These are phyloP conservation scores for Saussurea involucrata DNA, from an alignment of 129 eudicot genomes.

Conservation along the genomic window DNA sequence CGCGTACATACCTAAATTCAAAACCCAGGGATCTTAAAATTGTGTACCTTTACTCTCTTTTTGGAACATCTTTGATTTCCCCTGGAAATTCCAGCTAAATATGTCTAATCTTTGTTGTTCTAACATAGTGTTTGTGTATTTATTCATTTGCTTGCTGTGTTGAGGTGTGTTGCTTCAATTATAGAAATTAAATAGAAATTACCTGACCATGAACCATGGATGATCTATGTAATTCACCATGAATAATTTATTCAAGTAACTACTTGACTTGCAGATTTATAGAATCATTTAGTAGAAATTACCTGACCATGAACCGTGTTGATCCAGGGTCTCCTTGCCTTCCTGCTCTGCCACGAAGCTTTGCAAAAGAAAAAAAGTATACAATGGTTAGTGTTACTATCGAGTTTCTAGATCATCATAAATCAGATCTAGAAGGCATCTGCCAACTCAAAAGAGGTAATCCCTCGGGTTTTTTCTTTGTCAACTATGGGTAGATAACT, in stretches of 20 bases:
- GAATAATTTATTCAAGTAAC: not conserved
- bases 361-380: not conserved
- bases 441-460: not conserved
- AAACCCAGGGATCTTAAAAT: no score
- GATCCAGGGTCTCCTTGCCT: conserved; percentile 99
- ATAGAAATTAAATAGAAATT: not conserved
- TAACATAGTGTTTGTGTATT: not conserved
- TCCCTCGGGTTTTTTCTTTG: not conserved
- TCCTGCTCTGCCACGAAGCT: conserved; percentile 99
- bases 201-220: not conserved
- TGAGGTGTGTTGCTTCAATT: no score
- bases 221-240: not conserved
- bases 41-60: no score
- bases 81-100: not conserved
- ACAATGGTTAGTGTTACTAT: not conserved
- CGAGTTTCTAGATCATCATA: not conserved
- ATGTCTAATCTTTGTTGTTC: not conserved
- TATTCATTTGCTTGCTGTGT: not conserved
- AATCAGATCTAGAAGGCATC: not conserved
- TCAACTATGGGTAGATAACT: not conserved
- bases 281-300: conserved; percentile 8
- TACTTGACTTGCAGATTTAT: conserved; percentile 6
- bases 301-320: conserved; percentile 98
- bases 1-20: no score
- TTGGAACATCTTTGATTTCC: not conserved